Base-by-base conservation (phyloP, 257 asterid species). In the Solanum arcanum region DNA sequence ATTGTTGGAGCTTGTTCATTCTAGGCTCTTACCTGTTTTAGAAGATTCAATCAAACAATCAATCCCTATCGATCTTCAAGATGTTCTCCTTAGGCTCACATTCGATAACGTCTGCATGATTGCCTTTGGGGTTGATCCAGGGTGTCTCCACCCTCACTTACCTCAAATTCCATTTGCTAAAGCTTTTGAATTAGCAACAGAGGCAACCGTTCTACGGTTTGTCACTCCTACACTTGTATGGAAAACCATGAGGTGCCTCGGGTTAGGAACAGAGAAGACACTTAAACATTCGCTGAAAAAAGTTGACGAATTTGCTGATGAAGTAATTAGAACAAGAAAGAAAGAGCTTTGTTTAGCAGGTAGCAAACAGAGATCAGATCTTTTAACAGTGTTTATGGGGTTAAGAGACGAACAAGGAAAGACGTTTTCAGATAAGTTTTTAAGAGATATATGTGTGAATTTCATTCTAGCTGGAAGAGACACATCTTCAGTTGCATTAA, bases 61-160 rank as follows among this genome's bases (percentile, higher is more conserved):
- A 23, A 33, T 25, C 7, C 25, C 90, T 12, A 76, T 94, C 6
- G 98, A 96, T 78, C 87, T 96, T 21, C 99, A 96, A 80, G 99
- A 96, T 35, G 60, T 96, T 21, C 94, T 96, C 3, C 90, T 96
- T 3, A 87, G 99, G 49, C 92, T 96, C 31, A 96, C 99, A 3
- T 96, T 96, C 81, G 99, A 96, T 41, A 96, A 96, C 83, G 98
- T 96, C 3, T 96, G 98, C 88, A 95, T 94, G 94, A 95, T 96
- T n/a, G 99, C 99, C 0, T 95, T 96, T 68, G 99, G 99, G 1
- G 98, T 94, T 66, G 99, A 96, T 87, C 99, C 99, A 0, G 98
- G 99, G 1, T 96, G 98, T 85, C 91, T 96, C 49, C 39, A 90
- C 27, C 93, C 90, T 44, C 97, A 95, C 15, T 89, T 94, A 89